These are phyloP conservation scores for Aspergillus bridgeri DNA, from an alignment of 495 filamentous ascomycete genomes.

Conservation along the genomic window DNA sequence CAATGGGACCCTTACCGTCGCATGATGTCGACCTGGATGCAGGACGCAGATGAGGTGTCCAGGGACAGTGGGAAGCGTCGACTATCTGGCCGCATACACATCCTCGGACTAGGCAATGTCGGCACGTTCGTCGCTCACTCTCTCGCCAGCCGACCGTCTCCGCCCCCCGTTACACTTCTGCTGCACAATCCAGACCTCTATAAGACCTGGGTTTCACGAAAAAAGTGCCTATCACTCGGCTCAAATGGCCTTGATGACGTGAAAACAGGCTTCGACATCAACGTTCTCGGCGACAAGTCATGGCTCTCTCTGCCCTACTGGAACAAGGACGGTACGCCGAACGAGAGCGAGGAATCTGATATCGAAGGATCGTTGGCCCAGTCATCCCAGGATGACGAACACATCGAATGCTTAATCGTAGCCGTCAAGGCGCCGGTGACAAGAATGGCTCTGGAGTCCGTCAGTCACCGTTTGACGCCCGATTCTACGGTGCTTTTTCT, in stretches of 20 bases:
- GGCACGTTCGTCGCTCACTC: slow-evolving; percentile 61
- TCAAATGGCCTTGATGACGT: slow-evolving; percentile 39
- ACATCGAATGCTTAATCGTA: slow-evolving; percentile 76
- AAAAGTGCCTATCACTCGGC: slow-evolving; percentile 29
- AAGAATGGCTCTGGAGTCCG: slow-evolving; percentile 49
- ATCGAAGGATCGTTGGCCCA: slow-evolving; percentile 13
- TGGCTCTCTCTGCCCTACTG: slow-evolving; percentile 34
- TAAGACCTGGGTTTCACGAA: slow-evolving; percentile 22
- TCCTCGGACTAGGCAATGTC: slow-evolving; percentile 56
- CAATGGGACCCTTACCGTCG: slow-evolving; percentile 9
- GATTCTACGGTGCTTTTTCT: slow-evolving; percentile 75
- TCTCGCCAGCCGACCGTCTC: slow-evolving; percentile 50
- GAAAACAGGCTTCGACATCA: slow-evolving; percentile 42
- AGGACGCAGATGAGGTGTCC: slow-evolving; percentile 29
- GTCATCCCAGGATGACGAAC: slow-evolving; percentile 30
- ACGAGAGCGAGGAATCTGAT: slow-evolving; percentile 5
- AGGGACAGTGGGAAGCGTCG: slow-evolving; percentile 17
- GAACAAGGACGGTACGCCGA: slow-evolving; percentile 22
- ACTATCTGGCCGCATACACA: slow-evolving; percentile 51
- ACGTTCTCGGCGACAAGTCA: slow-evolving; percentile 26
- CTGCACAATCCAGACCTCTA: slow-evolving; percentile 41
- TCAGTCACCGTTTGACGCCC: slow-evolving; percentile 64
- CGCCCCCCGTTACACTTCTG: slow-evolving; percentile 58
- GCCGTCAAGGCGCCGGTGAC: slow-evolving; percentile 59
- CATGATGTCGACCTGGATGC: slow-evolving; percentile 31